phyloP scores from a whole-genome alignment of 2,329 filamentous ascomycete genomes.

The Curvularia eragrostidis region DNA sequence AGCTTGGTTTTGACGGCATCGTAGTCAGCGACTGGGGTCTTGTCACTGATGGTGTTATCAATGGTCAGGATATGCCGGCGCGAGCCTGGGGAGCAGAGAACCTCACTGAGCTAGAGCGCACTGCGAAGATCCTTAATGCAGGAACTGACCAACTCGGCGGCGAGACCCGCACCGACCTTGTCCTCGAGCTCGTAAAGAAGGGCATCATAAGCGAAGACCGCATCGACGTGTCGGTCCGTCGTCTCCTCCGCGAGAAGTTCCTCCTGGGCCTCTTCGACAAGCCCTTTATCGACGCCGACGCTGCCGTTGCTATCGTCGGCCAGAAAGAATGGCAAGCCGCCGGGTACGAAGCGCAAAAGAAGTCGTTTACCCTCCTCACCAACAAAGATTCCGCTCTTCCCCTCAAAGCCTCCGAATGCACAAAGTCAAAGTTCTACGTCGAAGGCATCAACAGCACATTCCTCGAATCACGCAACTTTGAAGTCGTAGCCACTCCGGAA shows the following conservation, averaged over 20 bases:
- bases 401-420: conserved; percentile 22
- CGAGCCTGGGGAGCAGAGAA: conserved; percentile 61
- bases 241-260: conserved; percentile 60
- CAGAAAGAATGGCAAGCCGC: conserved; percentile 53
- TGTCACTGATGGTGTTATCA: conserved; percentile 55
- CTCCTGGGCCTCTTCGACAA: conserved; percentile 60
- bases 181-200: conserved; percentile 56
- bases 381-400: conserved; percentile 46
- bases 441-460: conserved; percentile 46
- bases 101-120: conserved; percentile 53
- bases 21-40: conserved; percentile 62
- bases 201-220: conserved; percentile 54
- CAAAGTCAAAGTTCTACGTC: conserved; percentile 45
- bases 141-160: conserved; percentile 63
- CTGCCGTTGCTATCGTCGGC: conserved; percentile 53
- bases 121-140: conserved; percentile 56
- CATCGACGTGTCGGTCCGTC: conserved; percentile 56
- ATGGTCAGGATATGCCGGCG: conserved; percentile 56
- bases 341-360: conserved; percentile 50
- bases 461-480: conserved; percentile 42
- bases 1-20: conserved; percentile 61
- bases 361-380: conserved; percentile 47
- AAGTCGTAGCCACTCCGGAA: conserved; percentile 44
- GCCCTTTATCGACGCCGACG: conserved; percentile 57
- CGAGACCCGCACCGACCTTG: conserved; percentile 57